Base-by-base conservation (phyloP, 495 filamentous ascomycete species). In the Baudoinia panamericana region DNA sequence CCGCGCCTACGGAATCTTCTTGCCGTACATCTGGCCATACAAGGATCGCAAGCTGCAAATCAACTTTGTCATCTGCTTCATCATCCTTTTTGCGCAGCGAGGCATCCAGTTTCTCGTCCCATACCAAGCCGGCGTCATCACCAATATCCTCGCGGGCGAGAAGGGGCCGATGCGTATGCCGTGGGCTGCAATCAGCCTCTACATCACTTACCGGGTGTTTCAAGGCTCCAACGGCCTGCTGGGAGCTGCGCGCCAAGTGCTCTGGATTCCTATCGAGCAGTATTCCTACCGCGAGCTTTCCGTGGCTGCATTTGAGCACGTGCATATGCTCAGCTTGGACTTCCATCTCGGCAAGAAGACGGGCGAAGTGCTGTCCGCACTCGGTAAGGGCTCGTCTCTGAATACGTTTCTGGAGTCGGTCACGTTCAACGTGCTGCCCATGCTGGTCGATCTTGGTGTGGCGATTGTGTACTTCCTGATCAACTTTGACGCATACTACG, bases 291-390 rank as follows among this genome's bases (percentile, higher is more conserved):
- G 84, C 58, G 84, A 90, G 35, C 70, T 97, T 21, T 93, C 85
- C 1, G 88, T 86, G 2, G 85, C 90, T 6, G 81, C 88, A 5
- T 97, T 97, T 52, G 90, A 96, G 58, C 90, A 97, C 55, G 90
- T 97, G 13, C 90, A 96, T 59, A 75, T 78, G 26, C 73, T 97
- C 12, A 94, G 87, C 60, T 66, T 95, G 49, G 90, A 96, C 55
- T 97, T 97, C 53, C 90, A 97, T 59, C 72, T 95, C 9, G 82
- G 85, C 30, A 97, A 97, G 63, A 85, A 87, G 59, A 96, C 90
- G 1, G 90, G 90, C 18, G 90, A 97, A 59, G 86, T 97, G 12
- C 65, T 95, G 19, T 93, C 85, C 16, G 90, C 90, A 0, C 65
- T 97, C 41, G 93, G 87, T 63, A 96, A 96, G 55, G 90, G 90